Conservation (phyloP, 257 asterid species). For the Gentiana dahurica region DNA sequence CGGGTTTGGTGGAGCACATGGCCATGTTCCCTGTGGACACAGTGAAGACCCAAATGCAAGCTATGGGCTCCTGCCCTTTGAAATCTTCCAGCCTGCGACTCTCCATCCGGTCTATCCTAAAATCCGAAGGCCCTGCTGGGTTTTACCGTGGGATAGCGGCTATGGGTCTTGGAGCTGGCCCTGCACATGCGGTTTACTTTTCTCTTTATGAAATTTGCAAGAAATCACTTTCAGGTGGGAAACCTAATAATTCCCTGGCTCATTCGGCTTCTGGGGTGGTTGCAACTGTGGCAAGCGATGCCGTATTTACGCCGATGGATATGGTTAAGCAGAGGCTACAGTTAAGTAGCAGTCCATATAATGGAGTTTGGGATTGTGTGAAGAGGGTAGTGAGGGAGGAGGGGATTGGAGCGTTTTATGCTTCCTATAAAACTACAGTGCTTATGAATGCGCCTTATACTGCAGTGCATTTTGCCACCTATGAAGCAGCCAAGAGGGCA, state of each 20-base stretch:
- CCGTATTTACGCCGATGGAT: conserved; percentile 94
- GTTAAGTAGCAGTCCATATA: conserved; percentile 65
- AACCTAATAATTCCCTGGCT: conserved; percentile 50
- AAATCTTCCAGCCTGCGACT: conserved; percentile 49
- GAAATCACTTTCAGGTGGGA: conserved; percentile 57
- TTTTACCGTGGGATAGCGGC: conserved; percentile 93
- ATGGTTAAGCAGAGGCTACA: conserved; percentile 98
- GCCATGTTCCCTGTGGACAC: conserved; percentile 98
- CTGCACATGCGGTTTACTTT: conserved; percentile 93
- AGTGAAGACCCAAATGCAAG: conserved; percentile 88
- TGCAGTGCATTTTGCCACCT: conserved; percentile 82
- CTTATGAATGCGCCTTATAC: conserved; percentile 97
- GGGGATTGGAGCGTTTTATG: conserved; percentile 70
- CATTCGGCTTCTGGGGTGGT: conserved; percentile 79
- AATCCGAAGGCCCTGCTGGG: conserved; percentile 59
- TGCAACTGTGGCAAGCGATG: conserved; percentile 86
- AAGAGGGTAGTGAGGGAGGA: conserved; percentile 70
- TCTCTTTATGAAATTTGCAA: conserved; percentile 75
- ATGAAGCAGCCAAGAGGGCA: conserved; percentile 81
- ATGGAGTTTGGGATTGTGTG: conserved; percentile 81
- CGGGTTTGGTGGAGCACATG: conserved; percentile 96
- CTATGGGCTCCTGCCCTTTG: conserved; percentile 73
- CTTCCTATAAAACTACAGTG: conserved; percentile 76
- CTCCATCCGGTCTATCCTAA: conserved; percentile 57
- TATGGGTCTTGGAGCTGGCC: conserved; percentile 97